These are phyloP conservation scores for Mycena sanguinolenta DNA, from an alignment of 768 basidiomycete genomes.

Conservation along the genomic window DNA sequence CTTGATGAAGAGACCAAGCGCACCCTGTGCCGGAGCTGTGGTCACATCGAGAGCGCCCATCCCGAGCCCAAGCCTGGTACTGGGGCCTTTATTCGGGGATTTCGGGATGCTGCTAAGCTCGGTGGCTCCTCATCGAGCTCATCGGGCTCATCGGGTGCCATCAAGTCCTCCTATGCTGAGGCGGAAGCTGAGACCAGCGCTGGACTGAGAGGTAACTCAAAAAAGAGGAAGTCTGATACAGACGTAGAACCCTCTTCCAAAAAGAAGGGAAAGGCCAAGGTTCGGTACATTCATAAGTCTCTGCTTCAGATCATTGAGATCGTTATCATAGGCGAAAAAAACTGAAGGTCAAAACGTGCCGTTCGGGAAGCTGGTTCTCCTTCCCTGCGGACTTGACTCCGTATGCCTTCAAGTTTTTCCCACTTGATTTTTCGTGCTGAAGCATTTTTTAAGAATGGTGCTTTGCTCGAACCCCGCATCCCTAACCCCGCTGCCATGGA, in stretches of 20 bases:
- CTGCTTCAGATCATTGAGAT: neutral
- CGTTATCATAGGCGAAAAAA: neutral
- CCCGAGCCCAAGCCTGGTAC: conserved; percentile 4
- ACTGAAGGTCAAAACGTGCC: too few relatives aligned
- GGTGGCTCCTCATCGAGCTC: neutral
- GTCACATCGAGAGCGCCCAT: conserved; percentile 20
- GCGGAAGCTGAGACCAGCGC: conserved; percentile 15
- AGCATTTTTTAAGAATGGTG: neutral
- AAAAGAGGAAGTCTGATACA: conserved; percentile 9
- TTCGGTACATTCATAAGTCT: neutral
- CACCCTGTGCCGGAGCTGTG: conserved; percentile 9
- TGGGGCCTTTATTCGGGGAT: neutral
- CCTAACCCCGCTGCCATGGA: neutral
- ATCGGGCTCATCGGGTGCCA: too few relatives aligned
- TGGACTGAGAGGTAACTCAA: neutral
- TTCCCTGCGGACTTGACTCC: neutral
- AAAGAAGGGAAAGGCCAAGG: neutral
- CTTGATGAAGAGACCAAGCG: neutral
- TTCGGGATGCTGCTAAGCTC: conserved; percentile 3
- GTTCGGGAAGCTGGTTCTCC: conserved; percentile 7
- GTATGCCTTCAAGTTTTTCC: neutral
- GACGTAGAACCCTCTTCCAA: conserved; percentile 7
- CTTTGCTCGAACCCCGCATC: neutral
- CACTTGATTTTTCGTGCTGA: neutral
- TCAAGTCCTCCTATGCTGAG: conserved; percentile 16